Conservation (phyloP, 352 stramenopile genomes). For the Pythium scleroteichum region DNA sequence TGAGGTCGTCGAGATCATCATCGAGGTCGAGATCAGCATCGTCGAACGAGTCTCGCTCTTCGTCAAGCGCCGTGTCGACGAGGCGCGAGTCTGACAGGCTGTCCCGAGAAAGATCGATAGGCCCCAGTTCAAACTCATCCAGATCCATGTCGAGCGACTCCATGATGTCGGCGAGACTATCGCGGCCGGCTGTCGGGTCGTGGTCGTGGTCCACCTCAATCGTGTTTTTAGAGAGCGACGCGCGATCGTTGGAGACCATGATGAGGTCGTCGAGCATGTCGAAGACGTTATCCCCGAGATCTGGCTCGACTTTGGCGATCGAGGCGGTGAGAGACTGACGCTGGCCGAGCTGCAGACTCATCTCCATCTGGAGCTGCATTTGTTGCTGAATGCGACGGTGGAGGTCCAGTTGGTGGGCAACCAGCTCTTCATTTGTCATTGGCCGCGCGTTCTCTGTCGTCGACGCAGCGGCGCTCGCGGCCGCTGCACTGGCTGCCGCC, state of each 20-base stretch:
- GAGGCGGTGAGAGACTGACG: slow-evolving; percentile 59
- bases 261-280: slow-evolving; percentile 89
- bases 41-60: slow-evolving; percentile 59
- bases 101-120: slow-evolving; percentile 36
- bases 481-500: slow-evolving; percentile 27
- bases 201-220: slow-evolving; percentile 40
- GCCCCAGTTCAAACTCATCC: slow-evolving; percentile 57
- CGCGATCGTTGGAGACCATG: slow-evolving; percentile 72
- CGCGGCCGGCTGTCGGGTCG: slow-evolving; percentile 40
- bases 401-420: slow-evolving; percentile 78
- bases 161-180: slow-evolving; percentile 82
- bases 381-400: slow-evolving; percentile 87
- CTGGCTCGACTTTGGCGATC: slow-evolving; percentile 71
- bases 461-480: slow-evolving; percentile 8
- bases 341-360: slow-evolving; percentile 70
- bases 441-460: slow-evolving; percentile 28
- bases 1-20: slow-evolving; percentile 41
- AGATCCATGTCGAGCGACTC: slow-evolving; percentile 86
- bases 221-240: slow-evolving; percentile 58
- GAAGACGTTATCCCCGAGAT: slow-evolving; percentile 84
- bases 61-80: slow-evolving; percentile 32
- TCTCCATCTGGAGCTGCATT: slow-evolving; percentile 87
- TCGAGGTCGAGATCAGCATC: slow-evolving; percentile 59
- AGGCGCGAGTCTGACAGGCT: slow-evolving; percentile 19
- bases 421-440: slow-evolving; percentile 80